Conservation (phyloP, 352 stramenopile genomes). For the Phytophthora melonis region DNA sequence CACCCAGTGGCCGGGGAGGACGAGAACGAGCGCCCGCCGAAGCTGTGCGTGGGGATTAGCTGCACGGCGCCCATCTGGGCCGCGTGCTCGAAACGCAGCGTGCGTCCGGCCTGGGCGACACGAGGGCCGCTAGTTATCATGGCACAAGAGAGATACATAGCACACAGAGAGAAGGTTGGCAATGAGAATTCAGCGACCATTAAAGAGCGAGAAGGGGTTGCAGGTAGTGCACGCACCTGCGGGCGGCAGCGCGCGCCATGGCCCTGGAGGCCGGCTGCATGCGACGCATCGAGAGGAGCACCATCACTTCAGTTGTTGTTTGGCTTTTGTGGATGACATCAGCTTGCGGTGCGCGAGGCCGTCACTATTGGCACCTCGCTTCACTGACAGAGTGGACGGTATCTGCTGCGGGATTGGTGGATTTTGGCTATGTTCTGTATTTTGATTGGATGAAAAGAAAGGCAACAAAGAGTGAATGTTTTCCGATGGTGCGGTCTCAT, state of each 20-base stretch:
- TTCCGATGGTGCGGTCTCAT: slow-evolving; percentile 14
- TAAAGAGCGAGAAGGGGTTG: neutral
- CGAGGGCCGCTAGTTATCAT: slow-evolving; percentile 35
- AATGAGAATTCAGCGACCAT: neutral
- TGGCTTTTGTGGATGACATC: slow-evolving; percentile 36
- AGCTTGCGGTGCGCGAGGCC: neutral
- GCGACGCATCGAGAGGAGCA: slow-evolving; percentile 69
- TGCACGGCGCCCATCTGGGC: slow-evolving; percentile 58
- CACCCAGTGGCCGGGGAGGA: slow-evolving; percentile 61
- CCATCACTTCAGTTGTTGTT: slow-evolving; percentile 45
- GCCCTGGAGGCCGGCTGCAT: slow-evolving; percentile 58
- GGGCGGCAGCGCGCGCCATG: slow-evolving; percentile 38
- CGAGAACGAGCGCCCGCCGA: slow-evolving; percentile 70
- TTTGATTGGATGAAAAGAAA: slow-evolving; percentile 24
- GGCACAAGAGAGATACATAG: slow-evolving; percentile 2
- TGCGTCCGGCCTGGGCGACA: slow-evolving; percentile 34
- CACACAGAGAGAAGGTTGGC: slow-evolving; percentile 4
- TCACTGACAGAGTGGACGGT: slow-evolving; percentile 15
- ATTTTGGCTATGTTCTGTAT: neutral
- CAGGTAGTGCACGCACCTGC: slow-evolving; percentile 27
- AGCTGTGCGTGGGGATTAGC: slow-evolving; percentile 51
- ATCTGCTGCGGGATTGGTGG: slow-evolving; percentile 17
- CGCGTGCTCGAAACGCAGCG: slow-evolving; percentile 49
- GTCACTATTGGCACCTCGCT: slow-evolving; percentile 38
- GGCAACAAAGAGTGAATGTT: neutral